phyloP scores from a whole-genome alignment of 164 flowering plant genomes.

The Stephania japonica region DNA sequence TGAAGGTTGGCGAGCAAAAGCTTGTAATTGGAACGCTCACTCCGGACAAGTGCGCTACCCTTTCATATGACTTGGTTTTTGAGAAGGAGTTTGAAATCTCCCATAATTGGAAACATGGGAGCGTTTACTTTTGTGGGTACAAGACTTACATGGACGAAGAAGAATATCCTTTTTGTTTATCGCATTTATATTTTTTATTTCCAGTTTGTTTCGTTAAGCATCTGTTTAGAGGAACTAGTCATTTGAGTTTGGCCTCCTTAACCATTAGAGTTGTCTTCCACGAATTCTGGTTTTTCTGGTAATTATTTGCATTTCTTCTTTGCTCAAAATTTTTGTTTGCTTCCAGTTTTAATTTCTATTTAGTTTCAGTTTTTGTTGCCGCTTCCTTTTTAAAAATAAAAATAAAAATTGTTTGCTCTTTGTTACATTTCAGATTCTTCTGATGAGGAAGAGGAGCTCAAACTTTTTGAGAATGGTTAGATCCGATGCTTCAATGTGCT shows the following conservation, averaged over 20 bases:
- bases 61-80: conserved; percentile 54
- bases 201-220: no score
- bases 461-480: conserved; percentile 30
- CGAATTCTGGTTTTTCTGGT: conserved; percentile 16
- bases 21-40: conserved; percentile 59
- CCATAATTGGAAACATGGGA: conserved; percentile 72
- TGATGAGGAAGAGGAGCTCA: conserved; percentile 28
- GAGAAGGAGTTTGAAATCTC: conserved; percentile 80
- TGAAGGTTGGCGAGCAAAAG: conserved; percentile 45
- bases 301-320: neutral
- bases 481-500: neutral
- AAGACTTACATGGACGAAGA: conserved; percentile 17
- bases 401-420: neutral
- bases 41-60: conserved; percentile 38
- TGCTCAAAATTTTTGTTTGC: neutral
- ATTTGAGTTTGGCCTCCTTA: conserved; percentile 6
- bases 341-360: neutral
- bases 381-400: no score
- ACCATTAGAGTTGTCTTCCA: neutral
- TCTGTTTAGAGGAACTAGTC: neutral
- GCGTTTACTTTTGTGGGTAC: conserved; percentile 66
- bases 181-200: neutral
- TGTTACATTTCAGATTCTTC: conserved; percentile 22
- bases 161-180: conserved; percentile 35
- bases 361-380: neutral